A percentile compares a stretch with the other conserved stretches of the same genome.
Conservation (phyloP, 441 rosid genomes). For the Aquilaria agallochum region DNA sequence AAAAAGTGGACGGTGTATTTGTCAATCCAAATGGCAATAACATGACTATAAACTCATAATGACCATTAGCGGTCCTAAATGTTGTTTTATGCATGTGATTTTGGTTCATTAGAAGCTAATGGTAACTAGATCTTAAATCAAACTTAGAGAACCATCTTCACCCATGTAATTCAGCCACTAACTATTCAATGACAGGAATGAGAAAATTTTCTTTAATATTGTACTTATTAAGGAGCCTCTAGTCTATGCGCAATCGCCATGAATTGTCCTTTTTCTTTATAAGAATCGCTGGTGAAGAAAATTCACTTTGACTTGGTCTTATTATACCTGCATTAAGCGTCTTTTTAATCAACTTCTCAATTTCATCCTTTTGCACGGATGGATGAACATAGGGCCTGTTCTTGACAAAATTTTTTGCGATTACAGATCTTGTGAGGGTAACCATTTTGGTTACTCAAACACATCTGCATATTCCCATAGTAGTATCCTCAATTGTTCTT, state of each 20-base stretch:
- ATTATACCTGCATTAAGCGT: background rate
- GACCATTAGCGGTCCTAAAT: background rate
- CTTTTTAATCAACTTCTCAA: background rate
- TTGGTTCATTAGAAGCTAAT: background rate
- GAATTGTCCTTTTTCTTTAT: background rate
- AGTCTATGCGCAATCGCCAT: background rate
- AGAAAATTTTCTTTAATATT: background rate
- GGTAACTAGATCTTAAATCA: background rate
- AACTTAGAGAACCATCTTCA: background rate
- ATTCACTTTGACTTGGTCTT: background rate
- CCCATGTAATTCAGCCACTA: background rate
- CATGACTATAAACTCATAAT: background rate
- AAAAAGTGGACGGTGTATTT: no score
- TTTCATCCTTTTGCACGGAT: background rate
- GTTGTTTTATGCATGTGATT: background rate
- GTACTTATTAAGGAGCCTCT: background rate
- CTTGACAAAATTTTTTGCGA: no score
- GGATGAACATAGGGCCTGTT: background rate
- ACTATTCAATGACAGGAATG: background rate
- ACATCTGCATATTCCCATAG: no score
- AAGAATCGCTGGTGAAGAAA: background rate
- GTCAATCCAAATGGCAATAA: no score
- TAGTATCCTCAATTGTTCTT: no score
- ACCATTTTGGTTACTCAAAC: no score
- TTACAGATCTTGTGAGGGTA: no score